Percentiles rank a stretch among this genome's conserved stretches.
Conservation (phyloP, 75 land plant species). For the Cunninghamia lanceolata region DNA sequence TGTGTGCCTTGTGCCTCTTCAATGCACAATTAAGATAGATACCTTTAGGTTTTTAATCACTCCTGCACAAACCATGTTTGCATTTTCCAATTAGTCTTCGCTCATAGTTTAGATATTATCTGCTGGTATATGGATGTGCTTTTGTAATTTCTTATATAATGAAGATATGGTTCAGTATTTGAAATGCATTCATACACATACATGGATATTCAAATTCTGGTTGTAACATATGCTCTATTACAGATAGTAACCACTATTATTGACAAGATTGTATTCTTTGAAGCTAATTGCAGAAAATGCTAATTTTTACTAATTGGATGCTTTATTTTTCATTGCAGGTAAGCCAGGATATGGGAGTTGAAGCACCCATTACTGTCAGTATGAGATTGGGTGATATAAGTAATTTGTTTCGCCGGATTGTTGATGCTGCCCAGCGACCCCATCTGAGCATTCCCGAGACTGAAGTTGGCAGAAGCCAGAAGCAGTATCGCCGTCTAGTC, state of each 20-base stretch:
- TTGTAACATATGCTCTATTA: neutral
- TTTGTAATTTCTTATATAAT: neutral
- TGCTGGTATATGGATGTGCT: too few species aligned
- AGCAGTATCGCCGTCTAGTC: conserved; percentile 71
- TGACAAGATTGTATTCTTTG: neutral
- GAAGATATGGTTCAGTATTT: neutral
- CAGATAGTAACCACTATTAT: neutral
- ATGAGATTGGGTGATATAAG: conserved; percentile 74
- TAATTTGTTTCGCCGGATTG: conserved; percentile 70
- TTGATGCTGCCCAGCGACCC: conserved; percentile 84
- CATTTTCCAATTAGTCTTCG: too few species aligned
- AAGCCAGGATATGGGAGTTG: conserved; percentile 93
- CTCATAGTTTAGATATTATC: too few species aligned
- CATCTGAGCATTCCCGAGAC: conserved; percentile 99
- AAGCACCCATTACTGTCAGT: conserved; percentile 85
- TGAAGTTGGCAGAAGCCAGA: conserved; percentile 80
- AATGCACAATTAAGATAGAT: too few species aligned
- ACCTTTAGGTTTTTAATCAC: too few species aligned
- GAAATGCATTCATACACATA: neutral
- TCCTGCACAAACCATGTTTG: too few species aligned
- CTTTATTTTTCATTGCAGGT: conserved; percentile 42
- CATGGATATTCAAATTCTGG: neutral
- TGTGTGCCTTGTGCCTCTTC: too few species aligned
- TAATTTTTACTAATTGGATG: neutral
- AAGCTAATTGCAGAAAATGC: neutral